These are phyloP conservation scores for Phytophthora pini DNA, from an alignment of 352 stramenopile species.

Conservation along the genomic window DNA sequence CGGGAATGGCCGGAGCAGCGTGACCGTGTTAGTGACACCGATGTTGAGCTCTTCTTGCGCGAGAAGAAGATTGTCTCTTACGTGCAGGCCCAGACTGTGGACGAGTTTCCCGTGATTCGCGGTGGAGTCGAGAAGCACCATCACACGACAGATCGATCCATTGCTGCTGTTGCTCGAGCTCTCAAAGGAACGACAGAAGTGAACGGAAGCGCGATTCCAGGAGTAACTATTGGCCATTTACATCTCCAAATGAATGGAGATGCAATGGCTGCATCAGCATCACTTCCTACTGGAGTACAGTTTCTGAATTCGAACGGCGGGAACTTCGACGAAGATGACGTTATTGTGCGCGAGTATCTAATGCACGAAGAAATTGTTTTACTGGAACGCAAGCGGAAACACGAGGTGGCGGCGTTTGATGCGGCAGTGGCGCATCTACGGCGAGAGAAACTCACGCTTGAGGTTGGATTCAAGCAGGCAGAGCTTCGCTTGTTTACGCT, in stretches of 20 bases:
- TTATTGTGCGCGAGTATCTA: slow-evolving; percentile 53
- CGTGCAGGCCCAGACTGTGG: slow-evolving; percentile 18
- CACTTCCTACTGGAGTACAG: neutral
- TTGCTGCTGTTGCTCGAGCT: slow-evolving; percentile 39
- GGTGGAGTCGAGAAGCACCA: slow-evolving; percentile 21
- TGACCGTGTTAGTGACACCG: slow-evolving; percentile 77
- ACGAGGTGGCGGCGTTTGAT: slow-evolving; percentile 85
- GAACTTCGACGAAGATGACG: slow-evolving; percentile 58
- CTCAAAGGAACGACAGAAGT: slow-evolving; percentile 20
- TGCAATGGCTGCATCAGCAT: neutral
- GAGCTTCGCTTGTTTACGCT: slow-evolving; percentile 92
- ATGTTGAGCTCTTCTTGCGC: slow-evolving; percentile 76
- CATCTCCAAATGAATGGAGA: slow-evolving; percentile 29
- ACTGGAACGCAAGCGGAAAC: slow-evolving; percentile 70
- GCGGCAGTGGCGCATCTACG: slow-evolving; percentile 90
- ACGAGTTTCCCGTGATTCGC: slow-evolving; percentile 4
- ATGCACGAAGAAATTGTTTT: slow-evolving; percentile 70
- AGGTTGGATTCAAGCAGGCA: slow-evolving; percentile 89
- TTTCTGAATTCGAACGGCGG: slow-evolving; percentile 7
- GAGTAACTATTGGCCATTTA: slow-evolving; percentile 34
- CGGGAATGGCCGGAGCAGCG: slow-evolving; percentile 91
- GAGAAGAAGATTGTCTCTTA: slow-evolving; percentile 61
- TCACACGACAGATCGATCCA: slow-evolving; percentile 39
- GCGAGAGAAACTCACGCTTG: slow-evolving; percentile 83
- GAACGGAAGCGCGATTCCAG: neutral